phyloP scores from a whole-genome alignment of 495 filamentous ascomycete genomes.

The Tetracladium marchalianum region DNA sequence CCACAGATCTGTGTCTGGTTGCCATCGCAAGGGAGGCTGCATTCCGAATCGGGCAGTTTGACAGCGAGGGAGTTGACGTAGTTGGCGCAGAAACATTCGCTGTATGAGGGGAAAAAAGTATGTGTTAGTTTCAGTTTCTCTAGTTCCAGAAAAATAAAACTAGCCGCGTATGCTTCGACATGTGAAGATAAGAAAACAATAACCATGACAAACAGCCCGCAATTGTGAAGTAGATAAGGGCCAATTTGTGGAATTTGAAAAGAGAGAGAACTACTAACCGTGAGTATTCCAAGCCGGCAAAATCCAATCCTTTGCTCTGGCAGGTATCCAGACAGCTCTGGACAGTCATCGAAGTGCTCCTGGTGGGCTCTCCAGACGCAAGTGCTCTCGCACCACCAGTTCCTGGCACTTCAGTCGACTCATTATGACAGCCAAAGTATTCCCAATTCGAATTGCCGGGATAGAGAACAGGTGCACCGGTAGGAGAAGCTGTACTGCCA shows the following conservation, averaged over 20 bases:
- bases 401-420: conserved; percentile 27
- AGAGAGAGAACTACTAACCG: conserved; percentile 22
- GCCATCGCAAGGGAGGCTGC: conserved; percentile 35
- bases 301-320: conserved; percentile 17
- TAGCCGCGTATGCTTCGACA: too few relatives aligned
- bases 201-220: too few relatives aligned
- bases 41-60: conserved; percentile 25
- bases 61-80: conserved; percentile 22
- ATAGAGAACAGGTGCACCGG: conserved; percentile 3
- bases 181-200: too few relatives aligned
- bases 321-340: conserved; percentile 33
- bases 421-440: conserved; percentile 41
- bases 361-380: conserved; percentile 22
- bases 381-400: conserved; percentile 24
- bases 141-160: background rate
- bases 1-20: conserved; percentile 33
- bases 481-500: background rate
- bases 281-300: conserved; percentile 38
- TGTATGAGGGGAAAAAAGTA: conserved; percentile 1
- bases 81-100: conserved; percentile 42
- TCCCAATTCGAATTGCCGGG: conserved; percentile 2
- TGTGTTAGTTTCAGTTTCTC: background rate
- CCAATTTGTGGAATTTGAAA: background rate
- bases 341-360: conserved; percentile 29
- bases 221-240: background rate